A percentile compares a stretch with the other conserved stretches of the same genome.
phyloP scores from a whole-genome alignment of 2,329 filamentous ascomycete genomes.

The Ophiostoma piceae region DNA sequence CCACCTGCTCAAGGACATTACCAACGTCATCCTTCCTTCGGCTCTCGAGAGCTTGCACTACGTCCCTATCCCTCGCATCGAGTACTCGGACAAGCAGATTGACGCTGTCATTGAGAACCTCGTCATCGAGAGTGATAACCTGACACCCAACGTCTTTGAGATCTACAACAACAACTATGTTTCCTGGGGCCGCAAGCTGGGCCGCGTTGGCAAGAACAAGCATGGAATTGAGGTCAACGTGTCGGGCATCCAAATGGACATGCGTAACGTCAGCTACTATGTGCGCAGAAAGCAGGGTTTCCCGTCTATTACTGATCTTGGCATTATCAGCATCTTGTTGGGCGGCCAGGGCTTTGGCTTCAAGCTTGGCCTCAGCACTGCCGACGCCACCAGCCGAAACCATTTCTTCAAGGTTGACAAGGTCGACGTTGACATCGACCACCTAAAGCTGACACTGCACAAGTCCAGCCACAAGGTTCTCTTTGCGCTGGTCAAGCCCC shows the following conservation, averaged over 20 bases:
- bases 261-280: conserved; percentile 88
- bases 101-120: conserved; percentile 93
- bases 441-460: conserved; percentile 83
- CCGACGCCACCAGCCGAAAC: conserved; percentile 66
- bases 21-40: conserved; percentile 76
- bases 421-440: conserved; percentile 73
- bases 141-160: conserved; percentile 88
- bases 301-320: conserved; percentile 78
- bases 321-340: conserved; percentile 82
- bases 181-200: conserved; percentile 87
- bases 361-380: conserved; percentile 80
- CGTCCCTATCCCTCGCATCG: conserved; percentile 87
- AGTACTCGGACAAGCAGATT: conserved; percentile 77
- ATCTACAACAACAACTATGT: conserved; percentile 89
- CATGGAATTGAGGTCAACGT: conserved; percentile 78
- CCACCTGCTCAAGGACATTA: conserved; percentile 83
- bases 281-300: conserved; percentile 93
- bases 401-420: conserved; percentile 95
- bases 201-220: conserved; percentile 77
- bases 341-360: conserved; percentile 85
- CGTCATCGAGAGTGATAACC: conserved; percentile 91
- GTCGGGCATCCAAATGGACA: conserved; percentile 86
- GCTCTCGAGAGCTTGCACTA: conserved; percentile 83
- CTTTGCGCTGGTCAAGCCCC: conserved; percentile 78
- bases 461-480: conserved; percentile 93